Conservation (phyloP, 163 green algal genomes). For the Trebouxiophyceae sp. region DNA sequence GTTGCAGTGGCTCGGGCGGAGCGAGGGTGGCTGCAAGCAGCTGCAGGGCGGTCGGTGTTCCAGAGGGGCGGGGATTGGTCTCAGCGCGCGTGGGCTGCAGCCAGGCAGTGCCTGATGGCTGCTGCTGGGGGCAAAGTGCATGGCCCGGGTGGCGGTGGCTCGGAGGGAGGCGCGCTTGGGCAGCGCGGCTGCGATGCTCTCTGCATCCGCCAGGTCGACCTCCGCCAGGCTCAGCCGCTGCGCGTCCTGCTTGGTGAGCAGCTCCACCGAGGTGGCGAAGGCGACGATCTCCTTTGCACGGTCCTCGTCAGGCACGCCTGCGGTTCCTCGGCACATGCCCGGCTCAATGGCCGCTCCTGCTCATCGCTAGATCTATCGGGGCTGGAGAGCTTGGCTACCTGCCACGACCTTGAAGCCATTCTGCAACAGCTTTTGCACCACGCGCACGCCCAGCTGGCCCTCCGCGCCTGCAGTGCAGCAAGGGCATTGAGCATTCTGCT, state of each 20-base stretch:
- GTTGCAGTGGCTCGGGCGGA: too few relatives aligned
- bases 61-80: too few relatives aligned
- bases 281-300: slow-evolving; percentile 11
- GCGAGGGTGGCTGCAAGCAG: too few relatives aligned
- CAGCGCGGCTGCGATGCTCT: slow-evolving; percentile 10
- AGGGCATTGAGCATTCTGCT: neutral
- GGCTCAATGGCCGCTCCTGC: neutral
- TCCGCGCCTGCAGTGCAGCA: slow-evolving; percentile 9
- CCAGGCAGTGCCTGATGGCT: too few relatives aligned
- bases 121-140: too few relatives aligned
- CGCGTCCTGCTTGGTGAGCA: slow-evolving; percentile 13
- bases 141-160: too few relatives aligned
- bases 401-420: slow-evolving; percentile 17
- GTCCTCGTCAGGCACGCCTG: slow-evolving; percentile 20
- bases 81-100: too few relatives aligned
- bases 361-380: neutral
- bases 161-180: too few relatives aligned
- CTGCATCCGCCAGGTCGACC: slow-evolving; percentile 18
- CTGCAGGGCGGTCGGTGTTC: too few relatives aligned
- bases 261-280: slow-evolving; percentile 23
- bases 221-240: slow-evolving; percentile 9
- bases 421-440: slow-evolving; percentile 21
- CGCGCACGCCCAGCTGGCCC: slow-evolving; percentile 10
- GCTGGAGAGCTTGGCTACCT: slow-evolving; percentile 1
- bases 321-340: neutral